phyloP scores from a whole-genome alignment of 345 rosid genomes.

The Populus pruinosa region DNA sequence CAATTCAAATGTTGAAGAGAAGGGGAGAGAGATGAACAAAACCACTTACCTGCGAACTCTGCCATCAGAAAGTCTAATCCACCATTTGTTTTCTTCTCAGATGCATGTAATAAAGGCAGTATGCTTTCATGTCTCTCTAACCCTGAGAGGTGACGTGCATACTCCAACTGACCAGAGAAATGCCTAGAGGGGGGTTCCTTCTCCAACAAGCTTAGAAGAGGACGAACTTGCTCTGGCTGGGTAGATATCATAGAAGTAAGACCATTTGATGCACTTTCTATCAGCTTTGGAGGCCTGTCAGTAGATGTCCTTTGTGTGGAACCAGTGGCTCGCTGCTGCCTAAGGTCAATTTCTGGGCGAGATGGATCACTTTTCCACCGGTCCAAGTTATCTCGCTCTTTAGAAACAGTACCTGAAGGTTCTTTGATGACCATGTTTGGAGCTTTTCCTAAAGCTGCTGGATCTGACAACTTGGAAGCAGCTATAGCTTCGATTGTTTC shows the following conservation, averaged over 20 bases:
- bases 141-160: constrained; percentile 75
- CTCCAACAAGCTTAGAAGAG: constrained; percentile 94
- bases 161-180: constrained; percentile 87
- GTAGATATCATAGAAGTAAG: constrained; percentile 36
- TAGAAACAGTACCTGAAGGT: constrained; percentile 23
- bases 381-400: constrained; percentile 42
- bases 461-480: constrained; percentile 37
- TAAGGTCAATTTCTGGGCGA: constrained; percentile 52
- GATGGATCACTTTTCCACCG: constrained; percentile 42
- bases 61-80: constrained; percentile 94
- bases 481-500: constrained; percentile 44
- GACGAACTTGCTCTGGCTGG: constrained; percentile 85
- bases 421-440: constrained; percentile 30
- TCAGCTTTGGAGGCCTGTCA: constrained; percentile 68
- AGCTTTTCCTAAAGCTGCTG: constrained; percentile 37
- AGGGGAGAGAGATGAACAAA: neutral
- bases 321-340: constrained; percentile 46
- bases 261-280: constrained; percentile 64
- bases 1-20: neutral
- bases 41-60: constrained; percentile 76
- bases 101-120: constrained; percentile 79
- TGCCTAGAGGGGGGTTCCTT: constrained; percentile 92
- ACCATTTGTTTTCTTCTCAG: constrained; percentile 85
- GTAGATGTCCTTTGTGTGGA: constrained; percentile 58
- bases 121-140: constrained; percentile 89